Conservation (phyloP, 225 moss, liverwort and hornwort genomes). For the Asterella californica region DNA sequence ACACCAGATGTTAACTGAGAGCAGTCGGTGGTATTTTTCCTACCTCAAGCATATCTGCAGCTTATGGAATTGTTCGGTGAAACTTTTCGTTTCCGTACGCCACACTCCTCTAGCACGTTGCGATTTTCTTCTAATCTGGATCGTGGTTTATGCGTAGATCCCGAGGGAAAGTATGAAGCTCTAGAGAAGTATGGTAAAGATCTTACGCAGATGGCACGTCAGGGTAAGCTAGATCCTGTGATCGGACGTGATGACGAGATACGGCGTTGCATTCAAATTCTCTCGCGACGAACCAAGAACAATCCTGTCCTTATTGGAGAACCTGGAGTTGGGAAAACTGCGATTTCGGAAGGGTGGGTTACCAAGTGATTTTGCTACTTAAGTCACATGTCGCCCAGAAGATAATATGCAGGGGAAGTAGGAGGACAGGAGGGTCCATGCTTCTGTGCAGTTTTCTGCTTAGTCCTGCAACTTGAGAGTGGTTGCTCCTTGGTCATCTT, state of each 20-base stretch:
- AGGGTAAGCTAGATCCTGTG: conserved; percentile 93
- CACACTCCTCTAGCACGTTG: neutral
- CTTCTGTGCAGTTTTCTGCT: neutral
- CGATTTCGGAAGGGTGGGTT: conserved; percentile 96
- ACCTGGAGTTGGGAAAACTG: conserved; percentile 97
- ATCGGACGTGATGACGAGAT: conserved; percentile 99
- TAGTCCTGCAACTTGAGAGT: neutral
- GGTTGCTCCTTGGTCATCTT: neutral
- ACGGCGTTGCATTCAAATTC: conserved; percentile 86
- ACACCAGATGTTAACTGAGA: too few species aligned
- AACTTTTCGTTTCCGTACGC: neutral
- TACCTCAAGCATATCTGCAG: neutral
- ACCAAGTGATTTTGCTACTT: too few species aligned
- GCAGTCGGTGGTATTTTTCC: neutral
- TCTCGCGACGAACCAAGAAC: conserved; percentile 94
- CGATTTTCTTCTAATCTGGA: neutral
- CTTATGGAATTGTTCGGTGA: neutral
- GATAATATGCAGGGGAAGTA: neutral
- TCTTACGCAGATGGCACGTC: conserved; percentile 94
- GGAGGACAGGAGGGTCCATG: neutral
- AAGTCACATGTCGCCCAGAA: neutral
- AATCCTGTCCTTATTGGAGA: conserved; percentile 97
- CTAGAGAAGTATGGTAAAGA: conserved; percentile 95
- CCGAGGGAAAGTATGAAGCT: conserved; percentile 94
- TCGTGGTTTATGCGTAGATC: conserved; percentile 35